Conservation (phyloP, 2,329 filamentous ascomycete genomes). For the Metarhizium guizhouense region DNA sequence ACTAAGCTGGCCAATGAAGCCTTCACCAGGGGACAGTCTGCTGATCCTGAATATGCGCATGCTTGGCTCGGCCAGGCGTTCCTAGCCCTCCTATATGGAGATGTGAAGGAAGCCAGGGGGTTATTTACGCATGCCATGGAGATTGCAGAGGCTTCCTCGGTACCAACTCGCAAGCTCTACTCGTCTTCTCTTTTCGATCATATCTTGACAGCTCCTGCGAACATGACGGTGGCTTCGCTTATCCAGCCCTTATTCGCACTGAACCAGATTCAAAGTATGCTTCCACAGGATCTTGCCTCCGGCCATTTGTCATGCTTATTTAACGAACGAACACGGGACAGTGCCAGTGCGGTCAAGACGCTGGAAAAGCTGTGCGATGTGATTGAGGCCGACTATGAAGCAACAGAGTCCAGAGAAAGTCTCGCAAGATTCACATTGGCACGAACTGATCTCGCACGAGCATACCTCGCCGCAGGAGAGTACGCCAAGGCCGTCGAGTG, state of each 20-base stretch:
- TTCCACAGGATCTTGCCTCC: conserved; percentile 61
- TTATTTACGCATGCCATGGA: conserved; percentile 94
- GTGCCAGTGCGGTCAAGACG: conserved; percentile 50
- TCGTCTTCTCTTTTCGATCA: conserved; percentile 75
- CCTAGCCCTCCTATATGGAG: conserved; percentile 67
- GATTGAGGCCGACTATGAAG: conserved; percentile 77
- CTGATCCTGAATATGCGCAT: conserved; percentile 85
- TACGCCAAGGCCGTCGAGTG: conserved; percentile 67
- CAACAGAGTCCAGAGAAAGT: conserved; percentile 64
- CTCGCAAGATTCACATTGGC: conserved; percentile 72
- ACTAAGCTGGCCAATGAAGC: conserved; percentile 78
- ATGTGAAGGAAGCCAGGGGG: conserved; percentile 66
- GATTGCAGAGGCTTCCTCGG: conserved; percentile 69
- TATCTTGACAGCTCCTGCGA: conserved; percentile 49
- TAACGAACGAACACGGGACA: conserved; percentile 70
- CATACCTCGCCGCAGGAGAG: conserved; percentile 59
- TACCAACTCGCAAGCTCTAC: conserved; percentile 70
- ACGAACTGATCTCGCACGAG: conserved; percentile 80
- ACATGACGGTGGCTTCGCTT: conserved; percentile 48
- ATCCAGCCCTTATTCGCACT: conserved; percentile 86
- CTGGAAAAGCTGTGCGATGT: conserved; percentile 58
- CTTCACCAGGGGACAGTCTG: conserved; percentile 85
- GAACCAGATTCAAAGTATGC: conserved; percentile 66
- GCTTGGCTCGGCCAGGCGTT: conserved; percentile 93
- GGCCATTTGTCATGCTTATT: conserved; percentile 74